Base-by-base conservation (phyloP, 768 basidiomycete genomes). In the Infundibulicybe gibba region DNA sequence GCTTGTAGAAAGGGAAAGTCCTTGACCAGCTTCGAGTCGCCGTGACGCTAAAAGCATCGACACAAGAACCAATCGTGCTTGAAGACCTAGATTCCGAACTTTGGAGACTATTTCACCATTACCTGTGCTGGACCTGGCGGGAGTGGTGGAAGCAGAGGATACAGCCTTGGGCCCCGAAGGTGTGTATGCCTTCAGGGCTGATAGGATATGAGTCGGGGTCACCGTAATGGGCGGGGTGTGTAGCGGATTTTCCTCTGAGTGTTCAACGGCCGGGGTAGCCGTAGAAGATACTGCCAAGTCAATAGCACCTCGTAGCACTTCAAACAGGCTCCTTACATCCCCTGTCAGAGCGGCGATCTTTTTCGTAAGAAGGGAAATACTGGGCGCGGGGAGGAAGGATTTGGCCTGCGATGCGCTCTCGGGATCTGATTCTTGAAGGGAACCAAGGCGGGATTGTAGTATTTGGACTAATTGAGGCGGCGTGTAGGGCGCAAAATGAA, bases 401-500 rank as follows among this genome's bases (percentile, higher is more conserved):
- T 73, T 74, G 14, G 67, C 58, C 32, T 67, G 58, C 0, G 58
- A 19, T 20, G 49, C 51, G 14, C 40, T 61, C 6, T 64, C 62
- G 32, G 62, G 56, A 10, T 64, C 63, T 15, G 49, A 25, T 8
- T 70, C 69, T 31, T 72, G 71, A 9, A 90, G 67, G 1, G 78
- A 63, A 14, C 69, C 65, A 32, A 93, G 73, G 19, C 91, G 81
- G 4, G 80, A 70, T 41, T 76, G 74, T 5, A 92, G 68, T 54
- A 94, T 87, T 8, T 76, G 68, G 32, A 83, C 76, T 8, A 94
- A 74, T 56, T 92, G 85, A 5, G 73, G 55, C 13, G 87, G 76
- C 0, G 81, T 81, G 59, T 94, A 94, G 0, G 91, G 88, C 15
- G 82, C 69, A 58, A 94, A 93, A 60, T 92, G 90, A 32, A 92